Evolutionary conservation across 805 yeast genomes (phyloP), one percentile per base, ranked within the genome.

Genomic region (Yarrowia hollandica): DNA sequence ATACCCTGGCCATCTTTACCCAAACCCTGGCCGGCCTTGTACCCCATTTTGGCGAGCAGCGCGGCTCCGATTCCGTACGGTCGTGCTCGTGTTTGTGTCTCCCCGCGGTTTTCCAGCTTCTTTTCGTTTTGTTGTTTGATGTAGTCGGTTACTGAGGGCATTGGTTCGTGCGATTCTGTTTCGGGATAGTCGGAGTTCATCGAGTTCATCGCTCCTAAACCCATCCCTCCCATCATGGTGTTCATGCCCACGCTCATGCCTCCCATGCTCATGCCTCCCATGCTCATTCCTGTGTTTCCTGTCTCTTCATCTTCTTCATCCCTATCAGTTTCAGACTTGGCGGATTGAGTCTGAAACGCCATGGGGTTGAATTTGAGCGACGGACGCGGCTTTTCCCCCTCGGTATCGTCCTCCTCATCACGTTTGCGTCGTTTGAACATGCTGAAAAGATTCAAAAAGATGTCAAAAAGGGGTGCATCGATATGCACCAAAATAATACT

Each of bases 61-160:
- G 78, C 72, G 2, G 96, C 96, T 33, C 98, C 98, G 34, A 90
- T 82, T 6, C 98, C 98, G 68, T 91, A 90, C 50, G 63, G 58
- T n/a, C 18, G 38, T 2, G 44, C 3, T 16, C 58, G 33, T 3
- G 58, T 25, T 12, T 22, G 22, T n/a, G 58, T 25, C 12, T 35
- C 33, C 3, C 19, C n/a, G 8, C 34, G 8, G 33, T 50, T 35
- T n/a, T 16, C 57, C 42, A 35, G 34, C 58, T 52, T 52, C 25
- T 34, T 25, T 21, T 23, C 58, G n/a, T 52, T 52, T 16, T 35
- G 42, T 12, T 52, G 58, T 26, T 35, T 26, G 30, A 52, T 37
- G 15, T 25, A 52, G 35, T 37, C 58, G 15, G 33, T 35, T 12
- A 52, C 58, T 5, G 58, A 52, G 6, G 42, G 44, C 44, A 28